phyloP scores from a whole-genome alignment of 2,329 filamentous ascomycete species.

The Ilyonectria robusta region DNA sequence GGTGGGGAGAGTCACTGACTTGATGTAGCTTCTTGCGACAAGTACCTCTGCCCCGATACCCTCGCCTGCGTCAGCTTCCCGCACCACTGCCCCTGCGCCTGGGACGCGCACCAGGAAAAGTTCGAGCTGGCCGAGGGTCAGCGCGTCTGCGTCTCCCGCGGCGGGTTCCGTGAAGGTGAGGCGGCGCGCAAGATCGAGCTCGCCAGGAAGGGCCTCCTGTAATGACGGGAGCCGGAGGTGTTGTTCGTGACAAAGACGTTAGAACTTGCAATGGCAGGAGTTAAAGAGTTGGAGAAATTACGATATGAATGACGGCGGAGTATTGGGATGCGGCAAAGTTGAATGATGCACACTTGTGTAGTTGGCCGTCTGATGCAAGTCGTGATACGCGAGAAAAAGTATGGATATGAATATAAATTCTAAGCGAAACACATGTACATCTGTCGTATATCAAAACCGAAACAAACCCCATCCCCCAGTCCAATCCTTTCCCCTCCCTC shows the following conservation, averaged over 20 bases:
- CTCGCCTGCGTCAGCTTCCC: slow-evolving; percentile 96
- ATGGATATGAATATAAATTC: slow-evolving; percentile 29
- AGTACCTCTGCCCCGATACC: slow-evolving; percentile 95
- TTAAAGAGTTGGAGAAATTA: background rate
- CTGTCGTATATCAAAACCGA: slow-evolving; percentile 13
- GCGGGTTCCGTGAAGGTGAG: slow-evolving; percentile 81
- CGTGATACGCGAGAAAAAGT: slow-evolving; percentile 6
- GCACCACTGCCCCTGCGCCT: slow-evolving; percentile 96
- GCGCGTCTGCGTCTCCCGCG: slow-evolving; percentile 81
- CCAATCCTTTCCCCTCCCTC: slow-evolving; percentile 2
- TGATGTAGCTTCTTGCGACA: slow-evolving; percentile 83
- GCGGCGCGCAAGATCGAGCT: slow-evolving; percentile 83
- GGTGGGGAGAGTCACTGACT: background rate
- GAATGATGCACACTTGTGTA: background rate
- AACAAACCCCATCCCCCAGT: slow-evolving; percentile 12
- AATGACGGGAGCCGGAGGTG: slow-evolving; percentile 6
- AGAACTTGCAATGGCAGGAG: background rate
- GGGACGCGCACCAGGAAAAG: slow-evolving; percentile 82
- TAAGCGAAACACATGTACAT: slow-evolving; percentile 32
- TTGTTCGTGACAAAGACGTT: too few relatives aligned
- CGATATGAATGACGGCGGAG: slow-evolving; percentile 14
- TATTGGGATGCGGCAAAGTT: background rate
- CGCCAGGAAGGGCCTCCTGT: slow-evolving; percentile 83
- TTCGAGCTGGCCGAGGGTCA: slow-evolving; percentile 80
- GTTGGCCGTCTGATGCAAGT: background rate